Conservation (phyloP, 208 protist genomes). For the Giardia muris region DNA sequence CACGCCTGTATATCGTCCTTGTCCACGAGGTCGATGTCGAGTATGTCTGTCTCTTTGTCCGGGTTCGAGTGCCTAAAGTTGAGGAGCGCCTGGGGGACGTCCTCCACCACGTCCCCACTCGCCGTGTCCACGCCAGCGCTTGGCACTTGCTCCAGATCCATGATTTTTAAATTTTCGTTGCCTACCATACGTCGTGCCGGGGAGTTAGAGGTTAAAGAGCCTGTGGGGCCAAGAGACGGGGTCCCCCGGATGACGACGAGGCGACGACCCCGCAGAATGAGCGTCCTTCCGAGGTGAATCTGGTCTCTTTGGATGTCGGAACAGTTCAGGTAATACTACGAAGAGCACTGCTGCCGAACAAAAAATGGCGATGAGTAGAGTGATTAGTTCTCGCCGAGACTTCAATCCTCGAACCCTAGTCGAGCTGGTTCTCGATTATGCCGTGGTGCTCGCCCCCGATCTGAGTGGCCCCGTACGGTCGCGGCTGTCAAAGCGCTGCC, state of each 20-base stretch:
- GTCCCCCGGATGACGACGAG: too few relatives aligned
- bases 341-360: too few relatives aligned
- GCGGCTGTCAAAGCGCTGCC: neutral
- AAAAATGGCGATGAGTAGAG: too few relatives aligned
- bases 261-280: too few relatives aligned
- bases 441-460: neutral
- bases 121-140: neutral
- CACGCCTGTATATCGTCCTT: slow-evolving; percentile 25
- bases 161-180: neutral
- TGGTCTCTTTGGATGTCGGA: too few relatives aligned
- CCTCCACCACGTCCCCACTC: neutral
- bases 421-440: neutral
- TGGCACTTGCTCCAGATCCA: neutral
- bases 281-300: too few relatives aligned
- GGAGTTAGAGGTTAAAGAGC: too few relatives aligned
- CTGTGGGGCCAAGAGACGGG: too few relatives aligned
- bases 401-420: neutral
- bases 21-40: neutral
- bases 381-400: too few relatives aligned
- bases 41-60: neutral
- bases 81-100: neutral
- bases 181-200: too few relatives aligned
- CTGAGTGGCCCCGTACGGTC: neutral
- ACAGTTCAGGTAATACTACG: too few relatives aligned
- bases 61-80: slow-evolving; percentile 17